Evolutionary conservation across 1,139 yeast genomes (phyloP).

Genomic region (Waltiozyma sp.): DNA sequence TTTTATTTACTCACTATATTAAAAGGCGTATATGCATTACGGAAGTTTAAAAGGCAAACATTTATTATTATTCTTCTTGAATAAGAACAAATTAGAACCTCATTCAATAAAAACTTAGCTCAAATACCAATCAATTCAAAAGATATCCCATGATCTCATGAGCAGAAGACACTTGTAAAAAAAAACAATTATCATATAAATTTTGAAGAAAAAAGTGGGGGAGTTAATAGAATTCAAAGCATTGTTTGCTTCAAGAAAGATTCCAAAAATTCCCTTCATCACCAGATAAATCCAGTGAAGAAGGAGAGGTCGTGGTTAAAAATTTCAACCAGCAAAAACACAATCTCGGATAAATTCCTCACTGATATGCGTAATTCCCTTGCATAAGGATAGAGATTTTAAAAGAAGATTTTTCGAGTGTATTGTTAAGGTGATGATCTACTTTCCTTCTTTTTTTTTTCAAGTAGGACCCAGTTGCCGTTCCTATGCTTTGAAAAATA

Average conservation of each 20-base stretch:
- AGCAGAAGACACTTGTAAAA: background rate
- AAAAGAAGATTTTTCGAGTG: background rate
- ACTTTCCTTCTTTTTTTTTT: too few relatives aligned
- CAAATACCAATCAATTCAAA: constrained; percentile 1
- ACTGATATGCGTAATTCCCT: constrained; percentile 99
- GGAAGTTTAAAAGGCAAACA: too few relatives aligned
- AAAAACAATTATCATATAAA: background rate
- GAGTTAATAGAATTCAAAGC: background rate
- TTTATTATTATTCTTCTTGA: too few relatives aligned
- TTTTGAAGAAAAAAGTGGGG: constrained; percentile 1
- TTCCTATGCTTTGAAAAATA: too few relatives aligned
- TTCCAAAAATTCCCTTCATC: constrained; percentile 33
- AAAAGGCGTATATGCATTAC: too few relatives aligned
- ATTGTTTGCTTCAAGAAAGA: background rate
- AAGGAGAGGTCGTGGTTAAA: constrained; percentile 97
- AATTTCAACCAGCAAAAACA: constrained; percentile 99
- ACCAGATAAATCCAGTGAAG: constrained; percentile 27
- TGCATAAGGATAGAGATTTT: constrained; percentile 82
- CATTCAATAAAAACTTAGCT: too few relatives aligned
- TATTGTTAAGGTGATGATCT: too few relatives aligned
- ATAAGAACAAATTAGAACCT: too few relatives aligned
- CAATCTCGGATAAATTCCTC: constrained; percentile 99
- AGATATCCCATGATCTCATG: constrained; percentile 7
- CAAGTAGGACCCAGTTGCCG: too few relatives aligned
- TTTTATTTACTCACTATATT: too few relatives aligned